These are phyloP conservation scores for Salix udensis DNA, from an alignment of 345 rosid genomes.

Conservation along the genomic window DNA sequence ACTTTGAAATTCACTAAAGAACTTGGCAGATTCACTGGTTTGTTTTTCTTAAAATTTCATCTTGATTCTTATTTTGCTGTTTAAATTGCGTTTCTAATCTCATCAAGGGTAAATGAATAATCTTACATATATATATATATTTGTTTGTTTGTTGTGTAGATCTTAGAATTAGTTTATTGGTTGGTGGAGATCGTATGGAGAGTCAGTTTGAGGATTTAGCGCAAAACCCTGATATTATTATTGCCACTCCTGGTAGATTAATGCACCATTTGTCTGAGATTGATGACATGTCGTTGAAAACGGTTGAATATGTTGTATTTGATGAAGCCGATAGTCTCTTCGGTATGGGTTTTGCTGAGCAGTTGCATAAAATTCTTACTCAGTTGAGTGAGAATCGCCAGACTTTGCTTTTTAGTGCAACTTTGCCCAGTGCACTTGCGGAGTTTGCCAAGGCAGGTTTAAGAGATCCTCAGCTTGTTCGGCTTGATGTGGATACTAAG, in stretches of 20 bases:
- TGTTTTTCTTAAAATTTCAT: not conserved
- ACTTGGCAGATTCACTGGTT: conserved; percentile 81
- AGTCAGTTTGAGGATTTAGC: conserved; percentile 89
- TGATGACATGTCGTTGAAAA: conserved; percentile 76
- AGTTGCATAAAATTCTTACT: conserved; percentile 67
- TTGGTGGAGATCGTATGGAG: conserved; percentile 97
- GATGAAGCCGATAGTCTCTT: conserved; percentile 94
- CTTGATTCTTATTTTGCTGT: not conserved
- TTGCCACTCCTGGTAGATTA: conserved; percentile 93
- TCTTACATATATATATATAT: not conserved
- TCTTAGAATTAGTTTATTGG: conserved; percentile 75
- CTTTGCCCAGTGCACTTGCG: conserved; percentile 93
- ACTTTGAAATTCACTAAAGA: conserved; percentile 92
- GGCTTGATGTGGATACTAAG: conserved; percentile 85
- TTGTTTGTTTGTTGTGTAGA: conserved; percentile 37
- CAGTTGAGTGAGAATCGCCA: conserved; percentile 90
- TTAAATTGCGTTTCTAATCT: not conserved
- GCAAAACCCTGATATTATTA: conserved; percentile 83
- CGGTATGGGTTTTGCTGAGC: conserved; percentile 93
- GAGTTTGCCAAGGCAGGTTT: conserved; percentile 95
- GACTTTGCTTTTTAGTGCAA: conserved; percentile 93
- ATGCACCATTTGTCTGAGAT: conserved; percentile 93
- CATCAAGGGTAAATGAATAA: no score
- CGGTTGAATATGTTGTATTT: conserved; percentile 91
- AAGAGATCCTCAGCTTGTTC: conserved; percentile 87